Evolutionary conservation across 2,329 filamentous ascomycete genomes (phyloP), one percentile per base, ranked within the genome.

Genomic region (Botrytis paeoniae): DNA sequence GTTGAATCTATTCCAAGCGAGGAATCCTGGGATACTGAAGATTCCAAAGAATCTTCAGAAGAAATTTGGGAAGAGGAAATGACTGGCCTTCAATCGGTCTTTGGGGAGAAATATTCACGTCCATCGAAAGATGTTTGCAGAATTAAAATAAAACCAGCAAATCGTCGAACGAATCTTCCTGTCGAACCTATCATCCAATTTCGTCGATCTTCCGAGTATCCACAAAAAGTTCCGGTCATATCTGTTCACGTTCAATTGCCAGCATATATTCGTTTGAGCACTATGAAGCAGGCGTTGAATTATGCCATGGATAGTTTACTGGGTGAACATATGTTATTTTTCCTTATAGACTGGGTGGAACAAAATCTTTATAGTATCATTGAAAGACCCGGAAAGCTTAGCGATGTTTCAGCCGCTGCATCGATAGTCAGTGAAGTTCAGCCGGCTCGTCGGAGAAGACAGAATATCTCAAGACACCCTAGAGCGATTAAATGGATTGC

Each of bases 261-360:
- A 32, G 94, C 96, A 5, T 97, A 99, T 79, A 97, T 98, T 79
- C 93, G 95, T 74, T 86, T 99, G 18, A 97, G 94, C 79, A 91
- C 97, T 54, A 89, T 96, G 78, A 91, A 93, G 77, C 91, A 92
- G 81, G 90, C 91, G 2, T 84, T 98, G 8, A 85, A 88, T 7
- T 90, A 95, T 80, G 90, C 94, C 3, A 85, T 89, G 68, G 87
- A 90, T 68, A 89, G 90, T 41, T 86, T 97, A 43, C 83, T 91
- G 22, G 95, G 94, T 37, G 94, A 97, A 80, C 93, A 94, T 57
- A 97, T 97, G 92, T 88, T 98, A 20, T 98, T 95, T 82, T 93
- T 93, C 76, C 86, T 97, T 20, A 88, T 95, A 70, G 95, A 97
- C 82, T 98, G 95, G 95, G 84, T 98, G 6, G 95, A 98, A 80